Evolutionary conservation across 768 basidiomycete genomes (phyloP).

Genomic region (Leccinum uliginosum): DNA sequence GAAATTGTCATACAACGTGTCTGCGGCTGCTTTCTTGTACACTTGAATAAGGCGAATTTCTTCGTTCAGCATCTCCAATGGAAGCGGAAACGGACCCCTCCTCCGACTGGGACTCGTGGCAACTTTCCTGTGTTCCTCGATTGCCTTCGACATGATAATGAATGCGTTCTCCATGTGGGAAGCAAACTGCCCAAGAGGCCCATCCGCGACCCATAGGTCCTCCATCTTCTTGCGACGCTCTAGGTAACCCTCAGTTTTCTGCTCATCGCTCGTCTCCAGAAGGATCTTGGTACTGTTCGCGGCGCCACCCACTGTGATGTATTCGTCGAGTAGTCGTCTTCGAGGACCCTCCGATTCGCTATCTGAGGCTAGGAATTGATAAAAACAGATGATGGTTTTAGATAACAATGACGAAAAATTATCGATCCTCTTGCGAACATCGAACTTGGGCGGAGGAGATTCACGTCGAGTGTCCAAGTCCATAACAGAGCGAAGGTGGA

Average conservation of each 20-base stretch:
- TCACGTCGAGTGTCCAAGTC: conserved; percentile 1
- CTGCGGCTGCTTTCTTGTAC: conserved; percentile 17
- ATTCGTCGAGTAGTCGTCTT: conserved; percentile 22
- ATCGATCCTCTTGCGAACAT: conserved; percentile 23
- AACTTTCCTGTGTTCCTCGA: conserved; percentile 16
- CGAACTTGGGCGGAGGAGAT: conserved; percentile 6
- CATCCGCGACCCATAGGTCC: conserved; percentile 15
- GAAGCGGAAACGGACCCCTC: conserved; percentile 22
- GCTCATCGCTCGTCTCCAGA: conserved; percentile 22
- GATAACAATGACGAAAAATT: conserved; percentile 18
- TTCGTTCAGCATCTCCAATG: conserved; percentile 21
- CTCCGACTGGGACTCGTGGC: conserved; percentile 5
- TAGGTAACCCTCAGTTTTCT: conserved; percentile 19
- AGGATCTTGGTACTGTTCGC: conserved; percentile 23
- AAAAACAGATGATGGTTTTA: conserved; percentile 24
- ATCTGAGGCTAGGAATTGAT: conserved; percentile 27
- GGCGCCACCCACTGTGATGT: conserved; percentile 26
- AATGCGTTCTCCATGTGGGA: conserved; percentile 18
- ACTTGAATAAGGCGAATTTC: conserved; percentile 18
- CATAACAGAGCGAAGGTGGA: conserved; percentile 5
- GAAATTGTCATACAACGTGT: conserved; percentile 18
- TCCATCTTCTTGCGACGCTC: conserved; percentile 19
- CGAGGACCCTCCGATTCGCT: conserved; percentile 19
- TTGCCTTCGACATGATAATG: conserved; percentile 19
- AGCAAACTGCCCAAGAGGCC: conserved; percentile 16